Percentiles rank a stretch among this genome's conserved stretches.
phyloP scores from a whole-genome alignment of 2,329 filamentous ascomycete species.

The Davidsoniella australis region DNA sequence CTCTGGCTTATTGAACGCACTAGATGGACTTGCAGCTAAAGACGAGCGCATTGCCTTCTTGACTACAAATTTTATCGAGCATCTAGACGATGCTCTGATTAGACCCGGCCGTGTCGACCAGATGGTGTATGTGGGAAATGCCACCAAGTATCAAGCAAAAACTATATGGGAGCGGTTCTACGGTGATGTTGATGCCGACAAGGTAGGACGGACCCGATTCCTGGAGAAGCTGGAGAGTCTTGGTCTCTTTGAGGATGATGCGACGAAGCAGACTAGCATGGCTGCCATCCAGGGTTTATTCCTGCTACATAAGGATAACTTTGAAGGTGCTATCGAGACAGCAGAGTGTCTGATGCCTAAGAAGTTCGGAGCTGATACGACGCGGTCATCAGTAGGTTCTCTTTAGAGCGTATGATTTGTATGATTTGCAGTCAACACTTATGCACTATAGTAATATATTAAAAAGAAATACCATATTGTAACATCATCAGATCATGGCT shows the following conservation, averaged over 20 bases:
- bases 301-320: constrained; percentile 83
- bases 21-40: constrained; percentile 85
- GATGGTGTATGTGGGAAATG: constrained; percentile 77
- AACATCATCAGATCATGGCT: too few relatives aligned
- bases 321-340: constrained; percentile 72
- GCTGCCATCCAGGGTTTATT: constrained; percentile 90
- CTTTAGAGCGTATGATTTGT: not conserved
- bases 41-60: constrained; percentile 89
- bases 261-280: constrained; percentile 51
- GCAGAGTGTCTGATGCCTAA: constrained; percentile 47
- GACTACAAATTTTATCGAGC: constrained; percentile 86
- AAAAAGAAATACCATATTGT: too few relatives aligned
- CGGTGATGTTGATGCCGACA: constrained; percentile 54
- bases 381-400: constrained; percentile 10
- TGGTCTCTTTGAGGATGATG: constrained; percentile 45
- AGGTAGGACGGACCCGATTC: constrained; percentile 49
- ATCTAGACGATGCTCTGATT: constrained; percentile 75
- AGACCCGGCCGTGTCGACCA: constrained; percentile 86
- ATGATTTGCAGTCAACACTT: too few relatives aligned
- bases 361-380: constrained; percentile 32
- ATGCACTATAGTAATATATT: too few relatives aligned
- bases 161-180: constrained; percentile 95
- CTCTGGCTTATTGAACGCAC: constrained; percentile 68
- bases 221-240: constrained; percentile 51
- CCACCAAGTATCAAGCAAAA: constrained; percentile 66